Base-by-base conservation (phyloP, 2,329 filamentous ascomycete species). In the Aureobasidium sp. region DNA sequence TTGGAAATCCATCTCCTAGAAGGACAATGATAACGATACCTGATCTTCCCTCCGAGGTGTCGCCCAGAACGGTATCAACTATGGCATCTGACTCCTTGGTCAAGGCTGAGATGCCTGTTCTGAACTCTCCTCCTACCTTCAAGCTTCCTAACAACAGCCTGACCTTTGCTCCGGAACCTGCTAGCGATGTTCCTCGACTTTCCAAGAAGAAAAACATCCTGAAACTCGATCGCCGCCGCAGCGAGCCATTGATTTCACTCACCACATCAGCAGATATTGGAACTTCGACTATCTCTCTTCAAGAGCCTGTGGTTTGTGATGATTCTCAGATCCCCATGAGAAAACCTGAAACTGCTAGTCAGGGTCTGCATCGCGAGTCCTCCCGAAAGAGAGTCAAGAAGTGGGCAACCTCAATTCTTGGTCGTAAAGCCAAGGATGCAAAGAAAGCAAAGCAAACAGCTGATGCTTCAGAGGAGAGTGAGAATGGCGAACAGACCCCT, bases 351-450 rank as follows among this genome's bases (percentile, higher is more conserved):
- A 20, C 34, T 29, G 27, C 27, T 9, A 37, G 37, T 4, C 36
- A 63, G 3, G 32, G 39, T 12, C 52, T 65, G 27, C 61, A 50
- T 10, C 65, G 67, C 5, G 67, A 66, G 37, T 71, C 69, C 2
- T 73, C 72, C 0, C 67, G 69, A 70, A 92, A 90, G 76, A 89
- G 87, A 71, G 87, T 92, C 65, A 90, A 88, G 69, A 79, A 81
- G 8, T 88, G 86, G 85, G 84, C 84, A 20, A 84, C 83, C 9
- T 71, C 71, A 3, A 72, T 72, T 62, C 63, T 68, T 34, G 61
- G 64, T 17, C 62, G 66, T 24, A 67, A 64, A 34, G 52, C 51
- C 24, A 63, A 61, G 26, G 65, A 65, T 34, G 48, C 61, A 15
- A 65, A 61, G 41, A 65, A 63, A 51, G 15, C 46, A 39, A 62